These are phyloP conservation scores for Dispira simplex DNA, from an alignment of 192 early-diverging fungal species.

Conservation along the genomic window DNA sequence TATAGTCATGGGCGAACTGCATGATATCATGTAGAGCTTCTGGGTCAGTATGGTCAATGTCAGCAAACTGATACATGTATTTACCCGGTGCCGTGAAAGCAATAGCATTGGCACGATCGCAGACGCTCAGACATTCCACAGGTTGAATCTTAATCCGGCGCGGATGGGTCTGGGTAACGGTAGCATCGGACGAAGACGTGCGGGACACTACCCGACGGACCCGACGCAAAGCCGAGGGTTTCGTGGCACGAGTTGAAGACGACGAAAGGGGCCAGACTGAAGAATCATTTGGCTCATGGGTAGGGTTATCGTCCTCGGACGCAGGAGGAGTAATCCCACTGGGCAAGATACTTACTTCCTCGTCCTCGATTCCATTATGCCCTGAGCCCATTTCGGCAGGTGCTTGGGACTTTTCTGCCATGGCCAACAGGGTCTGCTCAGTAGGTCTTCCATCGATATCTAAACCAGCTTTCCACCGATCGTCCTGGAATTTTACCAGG, in stretches of 20 bases:
- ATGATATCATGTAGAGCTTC: neutral
- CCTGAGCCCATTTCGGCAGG: no score
- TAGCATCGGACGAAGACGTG: no score
- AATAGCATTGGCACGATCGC: conserved; percentile 8
- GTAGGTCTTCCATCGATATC: neutral
- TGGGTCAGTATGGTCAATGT: conserved; percentile 8
- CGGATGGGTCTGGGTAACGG: neutral
- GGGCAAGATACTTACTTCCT: no score
- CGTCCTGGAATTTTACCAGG: neutral
- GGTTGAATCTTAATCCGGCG: conserved; percentile 1
- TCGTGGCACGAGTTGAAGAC: no score
- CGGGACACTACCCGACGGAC: no score
- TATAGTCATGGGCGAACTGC: conserved; percentile 4
- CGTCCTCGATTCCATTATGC: no score
- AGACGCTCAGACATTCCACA: conserved; percentile 6
- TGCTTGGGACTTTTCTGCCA: no score
- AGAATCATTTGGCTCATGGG: no score
- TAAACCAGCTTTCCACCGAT: neutral
- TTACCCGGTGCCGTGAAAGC: conserved; percentile 4
- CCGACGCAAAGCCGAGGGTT: no score
- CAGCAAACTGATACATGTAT: conserved; percentile 6
- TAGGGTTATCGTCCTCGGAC: no score
- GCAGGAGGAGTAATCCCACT: no score
- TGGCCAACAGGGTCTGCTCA: neutral
- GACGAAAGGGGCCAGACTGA: no score